Evolutionary conservation across 2,329 filamentous ascomycete genomes (phyloP).

Genomic region (Clonostachys rhizophaga): DNA sequence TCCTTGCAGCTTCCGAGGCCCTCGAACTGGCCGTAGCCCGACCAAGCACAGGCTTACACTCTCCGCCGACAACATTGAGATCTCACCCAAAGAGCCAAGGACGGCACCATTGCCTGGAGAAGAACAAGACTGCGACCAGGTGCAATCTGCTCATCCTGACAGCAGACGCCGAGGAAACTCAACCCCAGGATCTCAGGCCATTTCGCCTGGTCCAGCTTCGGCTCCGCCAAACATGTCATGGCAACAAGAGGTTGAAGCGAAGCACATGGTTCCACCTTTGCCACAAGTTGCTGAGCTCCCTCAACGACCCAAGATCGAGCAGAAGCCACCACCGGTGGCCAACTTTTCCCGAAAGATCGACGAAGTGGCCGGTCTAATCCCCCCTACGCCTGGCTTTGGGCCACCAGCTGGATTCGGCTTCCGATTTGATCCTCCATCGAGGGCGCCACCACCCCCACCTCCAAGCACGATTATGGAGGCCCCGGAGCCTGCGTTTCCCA

Average conservation of each 20-base stretch:
- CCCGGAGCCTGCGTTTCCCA: conserved; percentile 9
- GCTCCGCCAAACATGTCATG: conserved; percentile 61
- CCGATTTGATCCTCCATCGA: conserved; percentile 15
- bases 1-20: conserved; percentile 41
- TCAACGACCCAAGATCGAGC: conserved; percentile 28
- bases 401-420: conserved; percentile 34
- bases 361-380: conserved; percentile 17
- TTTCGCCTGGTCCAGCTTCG: conserved; percentile 61
- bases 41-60: conserved; percentile 57
- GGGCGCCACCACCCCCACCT: conserved; percentile 4
- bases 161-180: conserved; percentile 44
- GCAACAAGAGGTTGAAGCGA: conserved; percentile 36
- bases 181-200: conserved; percentile 40
- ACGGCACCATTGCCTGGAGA: conserved; percentile 58
- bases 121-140: conserved; percentile 13
- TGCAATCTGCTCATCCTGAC: conserved; percentile 5
- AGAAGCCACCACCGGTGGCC: background rate
- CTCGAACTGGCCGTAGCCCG: conserved; percentile 46
- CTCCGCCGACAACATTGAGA: conserved; percentile 53
- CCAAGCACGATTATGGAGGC: conserved; percentile 2
- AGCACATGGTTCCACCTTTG: background rate
- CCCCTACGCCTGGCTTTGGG: conserved; percentile 38
- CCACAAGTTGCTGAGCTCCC: conserved; percentile 14
- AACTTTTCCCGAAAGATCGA: background rate
- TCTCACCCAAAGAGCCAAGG: conserved; percentile 48